phyloP scores from a whole-genome alignment of 164 flowering plant genomes.

The Tetracentron sinense region DNA sequence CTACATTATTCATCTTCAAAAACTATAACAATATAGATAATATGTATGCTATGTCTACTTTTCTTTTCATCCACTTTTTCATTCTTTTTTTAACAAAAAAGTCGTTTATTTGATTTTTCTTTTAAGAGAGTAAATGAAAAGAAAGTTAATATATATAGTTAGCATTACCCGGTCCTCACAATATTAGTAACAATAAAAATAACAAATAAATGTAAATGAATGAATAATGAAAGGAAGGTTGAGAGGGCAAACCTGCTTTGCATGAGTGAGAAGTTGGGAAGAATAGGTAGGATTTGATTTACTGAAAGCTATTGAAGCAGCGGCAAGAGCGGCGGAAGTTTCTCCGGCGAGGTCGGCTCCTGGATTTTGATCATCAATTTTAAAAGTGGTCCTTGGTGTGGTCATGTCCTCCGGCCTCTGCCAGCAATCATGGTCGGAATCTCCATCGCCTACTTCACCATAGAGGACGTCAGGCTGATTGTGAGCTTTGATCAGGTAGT shows the following conservation, averaged over 20 bases:
- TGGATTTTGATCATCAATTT: constrained; percentile 41
- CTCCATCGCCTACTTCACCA: constrained; percentile 67
- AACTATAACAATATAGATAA: not conserved
- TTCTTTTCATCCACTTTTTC: too few species aligned
- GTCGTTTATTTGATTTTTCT: too few species aligned
- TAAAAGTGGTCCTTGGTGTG: constrained; percentile 45
- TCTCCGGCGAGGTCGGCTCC: constrained; percentile 79
- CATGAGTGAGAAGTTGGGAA: constrained; percentile 36
- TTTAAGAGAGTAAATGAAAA: too few species aligned
- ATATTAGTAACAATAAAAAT: not conserved
- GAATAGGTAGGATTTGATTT: constrained; percentile 33
- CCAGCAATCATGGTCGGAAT: constrained; percentile 72
- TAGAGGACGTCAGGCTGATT: constrained; percentile 37
- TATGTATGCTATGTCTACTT: too few species aligned
- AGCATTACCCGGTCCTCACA: too few species aligned
- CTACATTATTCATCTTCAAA: not conserved
- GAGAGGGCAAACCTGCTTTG: constrained; percentile 44
- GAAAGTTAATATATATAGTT: too few species aligned
- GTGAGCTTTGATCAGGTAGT: constrained; percentile 54
- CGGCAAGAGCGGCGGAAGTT: constrained; percentile 76
- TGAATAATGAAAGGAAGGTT: not conserved
- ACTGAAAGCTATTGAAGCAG: constrained; percentile 56
- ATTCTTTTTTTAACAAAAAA: too few species aligned
- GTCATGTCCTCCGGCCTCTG: constrained; percentile 76
- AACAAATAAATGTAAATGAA: not conserved